A percentile compares a stretch with the other conserved stretches of the same genome.
phyloP scores from a whole-genome alignment of 352 stramenopile species.

The Pythium phragmiticola region DNA sequence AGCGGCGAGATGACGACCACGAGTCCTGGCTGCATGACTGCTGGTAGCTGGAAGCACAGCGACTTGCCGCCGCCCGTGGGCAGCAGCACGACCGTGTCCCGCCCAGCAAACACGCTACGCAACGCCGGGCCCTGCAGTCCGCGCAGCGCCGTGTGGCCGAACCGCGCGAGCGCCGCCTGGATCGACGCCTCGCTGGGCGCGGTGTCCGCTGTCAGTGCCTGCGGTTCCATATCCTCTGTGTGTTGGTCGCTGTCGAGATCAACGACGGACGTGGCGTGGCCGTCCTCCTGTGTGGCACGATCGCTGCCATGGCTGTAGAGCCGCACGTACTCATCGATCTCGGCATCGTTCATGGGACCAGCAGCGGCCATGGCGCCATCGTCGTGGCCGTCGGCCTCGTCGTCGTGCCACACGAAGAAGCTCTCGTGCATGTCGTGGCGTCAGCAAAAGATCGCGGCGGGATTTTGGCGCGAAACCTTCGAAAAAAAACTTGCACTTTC shows the following conservation, averaged over 20 bases:
- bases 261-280: background rate
- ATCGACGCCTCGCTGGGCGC: constrained; percentile 30
- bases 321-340: constrained; percentile 13
- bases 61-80: constrained; percentile 98
- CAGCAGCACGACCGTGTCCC: constrained; percentile 89
- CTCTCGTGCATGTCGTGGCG: background rate
- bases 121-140: constrained; percentile 44
- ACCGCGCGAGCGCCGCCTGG: constrained; percentile 40
- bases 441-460: too few relatives aligned
- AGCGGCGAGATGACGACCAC: constrained; percentile 89
- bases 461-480: too few relatives aligned
- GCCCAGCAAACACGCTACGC: constrained; percentile 39
- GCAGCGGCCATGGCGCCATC: background rate
- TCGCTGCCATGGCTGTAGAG: background rate
- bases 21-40: constrained; percentile 60
- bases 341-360: background rate
- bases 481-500: too few relatives aligned
- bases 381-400: constrained; percentile 3
- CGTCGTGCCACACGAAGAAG: constrained; percentile 12
- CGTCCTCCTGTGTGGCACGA: background rate
- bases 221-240: background rate
- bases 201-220: too few relatives aligned
- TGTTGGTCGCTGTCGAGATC: constrained; percentile 13
- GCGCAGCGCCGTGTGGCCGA: constrained; percentile 45
- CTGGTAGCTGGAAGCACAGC: constrained; percentile 95